A percentile compares a stretch with the other conserved stretches of the same genome.
These are phyloP conservation scores for Elongisporangium anandrum DNA, from an alignment of 352 stramenopile genomes.

Conservation along the genomic window DNA sequence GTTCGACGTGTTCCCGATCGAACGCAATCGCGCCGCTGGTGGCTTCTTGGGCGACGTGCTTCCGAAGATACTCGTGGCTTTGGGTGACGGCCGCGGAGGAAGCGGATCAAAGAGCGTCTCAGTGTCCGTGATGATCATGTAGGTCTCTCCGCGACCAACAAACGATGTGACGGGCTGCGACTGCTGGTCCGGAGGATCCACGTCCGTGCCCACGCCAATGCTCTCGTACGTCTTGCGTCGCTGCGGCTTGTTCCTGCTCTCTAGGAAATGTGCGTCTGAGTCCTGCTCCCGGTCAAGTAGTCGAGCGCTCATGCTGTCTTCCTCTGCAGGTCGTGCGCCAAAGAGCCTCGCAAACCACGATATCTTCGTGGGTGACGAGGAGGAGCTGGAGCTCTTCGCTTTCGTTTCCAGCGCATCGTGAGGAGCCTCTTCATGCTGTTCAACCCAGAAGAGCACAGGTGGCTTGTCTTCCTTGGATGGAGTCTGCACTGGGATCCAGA, in stretches of 20 bases:
- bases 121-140: slow-evolving; percentile 6
- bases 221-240: slow-evolving; percentile 45
- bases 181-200: neutral
- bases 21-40: too few species aligned
- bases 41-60: neutral
- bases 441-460: slow-evolving; percentile 33
- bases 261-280: neutral
- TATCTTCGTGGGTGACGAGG: slow-evolving; percentile 1
- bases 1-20: neutral
- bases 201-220: slow-evolving; percentile 37
- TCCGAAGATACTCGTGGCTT: slow-evolving; percentile 16
- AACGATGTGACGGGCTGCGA: neutral
- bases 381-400: too few species aligned
- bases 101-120: slow-evolving; percentile 1
- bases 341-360: slow-evolving; percentile 2
- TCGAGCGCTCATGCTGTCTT: neutral
- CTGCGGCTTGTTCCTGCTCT: neutral
- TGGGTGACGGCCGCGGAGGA: neutral
- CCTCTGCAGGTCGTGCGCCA: slow-evolving; percentile 2
- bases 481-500: slow-evolving; percentile 33
- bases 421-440: neutral
- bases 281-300: neutral
- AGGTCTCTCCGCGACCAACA: neutral
- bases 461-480: slow-evolving; percentile 10
- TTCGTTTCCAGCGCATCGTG: too few species aligned